Conservation (phyloP, 1,139 yeast genomes). For the Suhomyces guaymorum region DNA sequence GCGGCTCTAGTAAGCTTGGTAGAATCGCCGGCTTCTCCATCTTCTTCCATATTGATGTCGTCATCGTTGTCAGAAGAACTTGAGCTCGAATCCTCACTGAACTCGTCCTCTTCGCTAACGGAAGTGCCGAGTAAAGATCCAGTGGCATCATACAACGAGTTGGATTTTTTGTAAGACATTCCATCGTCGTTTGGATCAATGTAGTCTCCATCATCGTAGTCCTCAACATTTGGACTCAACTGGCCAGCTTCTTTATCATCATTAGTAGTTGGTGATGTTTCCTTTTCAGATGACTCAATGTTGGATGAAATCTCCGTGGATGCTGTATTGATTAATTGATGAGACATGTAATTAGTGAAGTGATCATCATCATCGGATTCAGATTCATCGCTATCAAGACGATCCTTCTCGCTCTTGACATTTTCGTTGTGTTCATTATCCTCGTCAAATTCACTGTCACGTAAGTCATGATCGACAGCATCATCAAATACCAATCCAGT, state of each 20-base stretch:
- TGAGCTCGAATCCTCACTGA: conserved; percentile 32
- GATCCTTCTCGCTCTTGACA: conserved; percentile 10
- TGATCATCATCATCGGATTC: conserved; percentile 36
- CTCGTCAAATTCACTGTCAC: conserved; percentile 25
- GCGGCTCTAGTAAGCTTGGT: conserved; percentile 43
- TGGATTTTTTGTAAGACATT: conserved; percentile 64
- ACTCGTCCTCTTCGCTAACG: conserved; percentile 24
- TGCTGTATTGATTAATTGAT: conserved; percentile 67
- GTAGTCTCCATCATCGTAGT: conserved; percentile 56
- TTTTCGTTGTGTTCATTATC: conserved; percentile 41
- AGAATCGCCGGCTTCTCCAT: conserved; percentile 21
- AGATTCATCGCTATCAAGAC: conserved; percentile 24
- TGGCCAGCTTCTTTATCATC: not conserved
- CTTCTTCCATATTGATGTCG: conserved; percentile 23
- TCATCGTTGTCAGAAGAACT: conserved; percentile 37
- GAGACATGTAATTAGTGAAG: conserved; percentile 82
- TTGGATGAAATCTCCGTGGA: conserved; percentile 54
- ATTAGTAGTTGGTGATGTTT: not conserved
- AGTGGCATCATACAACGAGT: conserved; percentile 55
- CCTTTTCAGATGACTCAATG: conserved; percentile 21
- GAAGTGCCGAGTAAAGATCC: conserved; percentile 34
- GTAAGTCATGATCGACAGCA: conserved; percentile 34
- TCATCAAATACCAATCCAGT: conserved; percentile 40
- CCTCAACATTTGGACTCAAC: conserved; percentile 1
- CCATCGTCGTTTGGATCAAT: conserved; percentile 85